A percentile compares a stretch with the other conserved stretches of the same genome.
phyloP scores from a whole-genome alignment of 768 basidiomycete genomes.

The Panus rudis region DNA sequence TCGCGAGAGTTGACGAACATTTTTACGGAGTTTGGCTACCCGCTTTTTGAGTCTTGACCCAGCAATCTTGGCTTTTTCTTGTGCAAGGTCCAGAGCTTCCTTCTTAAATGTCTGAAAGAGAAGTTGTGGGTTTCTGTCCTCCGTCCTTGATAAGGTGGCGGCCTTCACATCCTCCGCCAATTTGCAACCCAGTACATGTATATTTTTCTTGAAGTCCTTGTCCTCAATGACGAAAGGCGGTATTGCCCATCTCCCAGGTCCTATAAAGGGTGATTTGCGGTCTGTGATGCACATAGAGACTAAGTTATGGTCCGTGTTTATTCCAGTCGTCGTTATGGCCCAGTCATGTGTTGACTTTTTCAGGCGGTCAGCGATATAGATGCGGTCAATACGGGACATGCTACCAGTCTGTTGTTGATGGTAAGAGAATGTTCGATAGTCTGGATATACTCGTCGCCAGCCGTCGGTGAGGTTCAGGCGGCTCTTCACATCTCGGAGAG shows the following conservation, averaged over 20 bases:
- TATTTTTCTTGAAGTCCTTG: neutral
- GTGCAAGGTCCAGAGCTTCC: neutral
- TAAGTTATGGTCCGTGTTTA: constrained; percentile 24
- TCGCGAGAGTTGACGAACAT: neutral
- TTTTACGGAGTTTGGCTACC: neutral
- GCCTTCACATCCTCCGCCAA: neutral
- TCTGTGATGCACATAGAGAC: too few species aligned
- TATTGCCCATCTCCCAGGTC: neutral
- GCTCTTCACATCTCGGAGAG: constrained; percentile 3
- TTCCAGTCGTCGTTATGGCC: neutral
- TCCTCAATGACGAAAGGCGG: neutral
- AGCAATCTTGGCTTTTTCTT: neutral
- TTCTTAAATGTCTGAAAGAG: neutral
- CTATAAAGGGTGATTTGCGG: neutral
- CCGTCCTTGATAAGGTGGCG: neutral
- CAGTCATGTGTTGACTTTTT: neutral
- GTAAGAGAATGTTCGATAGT: constrained; percentile 1
- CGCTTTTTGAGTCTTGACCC: neutral
- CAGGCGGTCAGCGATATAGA: neutral
- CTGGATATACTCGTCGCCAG: constrained; percentile 8
- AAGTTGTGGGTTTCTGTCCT: neutral
- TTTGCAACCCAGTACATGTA: neutral
- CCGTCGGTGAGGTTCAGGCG: constrained; percentile 9
- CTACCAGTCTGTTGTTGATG: neutral
- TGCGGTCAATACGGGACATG: neutral